A percentile compares a stretch with the other conserved stretches of the same genome.
These are phyloP conservation scores for Pythium chondricola DNA, from an alignment of 352 stramenopile genomes.

Conservation along the genomic window DNA sequence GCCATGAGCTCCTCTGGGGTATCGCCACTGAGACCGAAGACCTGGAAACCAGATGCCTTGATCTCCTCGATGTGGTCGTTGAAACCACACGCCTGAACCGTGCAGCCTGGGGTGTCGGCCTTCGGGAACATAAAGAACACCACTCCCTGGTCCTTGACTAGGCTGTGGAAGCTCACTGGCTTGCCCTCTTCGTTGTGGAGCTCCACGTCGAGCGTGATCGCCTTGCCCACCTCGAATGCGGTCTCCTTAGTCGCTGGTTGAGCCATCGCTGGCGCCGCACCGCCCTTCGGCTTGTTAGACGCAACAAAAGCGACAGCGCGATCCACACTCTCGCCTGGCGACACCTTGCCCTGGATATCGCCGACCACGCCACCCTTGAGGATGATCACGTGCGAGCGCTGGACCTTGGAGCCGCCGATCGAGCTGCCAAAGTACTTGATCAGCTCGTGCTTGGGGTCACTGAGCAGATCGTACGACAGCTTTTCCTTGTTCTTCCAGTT, in stretches of 20 bases:
- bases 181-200: conserved; percentile 59
- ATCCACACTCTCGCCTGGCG: conserved; percentile 65
- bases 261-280: conserved; percentile 3
- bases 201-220: conserved; percentile 49
- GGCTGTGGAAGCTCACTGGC: conserved; percentile 52
- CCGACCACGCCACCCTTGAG: conserved; percentile 72
- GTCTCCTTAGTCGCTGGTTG: too few relatives aligned
- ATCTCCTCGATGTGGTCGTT: conserved; percentile 79
- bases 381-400: conserved; percentile 82
- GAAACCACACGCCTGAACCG: conserved; percentile 77
- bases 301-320: conserved; percentile 70
- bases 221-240: conserved; percentile 39
- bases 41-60: conserved; percentile 66
- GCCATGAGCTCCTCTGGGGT: conserved; percentile 52
- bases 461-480: conserved; percentile 76
- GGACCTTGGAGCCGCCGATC: conserved; percentile 64
- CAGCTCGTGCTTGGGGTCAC: conserved; percentile 73
- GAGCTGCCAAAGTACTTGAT: conserved; percentile 87
- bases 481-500: conserved; percentile 81
- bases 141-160: conserved; percentile 66
- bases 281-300: conserved; percentile 27
- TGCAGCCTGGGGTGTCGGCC: conserved; percentile 79
- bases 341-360: conserved; percentile 76
- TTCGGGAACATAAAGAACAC: conserved; percentile 90
- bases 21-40: conserved; percentile 77